These are phyloP conservation scores for Trypanosoma vivax DNA, from an alignment of 208 protist species.

Conservation along the genomic window DNA sequence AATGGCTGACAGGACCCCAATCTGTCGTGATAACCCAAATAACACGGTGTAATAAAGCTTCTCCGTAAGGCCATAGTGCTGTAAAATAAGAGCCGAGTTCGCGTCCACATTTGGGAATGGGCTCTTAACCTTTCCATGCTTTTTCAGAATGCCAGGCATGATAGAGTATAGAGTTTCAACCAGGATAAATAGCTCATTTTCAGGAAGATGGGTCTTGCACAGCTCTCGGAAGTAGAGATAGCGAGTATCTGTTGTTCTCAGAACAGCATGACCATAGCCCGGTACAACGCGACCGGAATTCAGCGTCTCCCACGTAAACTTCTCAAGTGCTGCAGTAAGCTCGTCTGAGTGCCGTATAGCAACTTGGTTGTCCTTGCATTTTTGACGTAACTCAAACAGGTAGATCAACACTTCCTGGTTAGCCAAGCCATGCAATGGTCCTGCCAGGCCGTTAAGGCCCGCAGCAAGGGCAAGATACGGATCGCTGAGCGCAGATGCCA, in stretches of 20 bases:
- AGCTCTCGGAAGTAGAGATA: conserved; percentile 97
- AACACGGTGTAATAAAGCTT: conserved; percentile 97
- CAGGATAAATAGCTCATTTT: conserved; percentile 96
- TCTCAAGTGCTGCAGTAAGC: conserved; percentile 69
- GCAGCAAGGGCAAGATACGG: conserved; percentile 95
- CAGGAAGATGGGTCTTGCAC: conserved; percentile 92
- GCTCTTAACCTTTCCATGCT: conserved; percentile 98
- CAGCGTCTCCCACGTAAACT: conserved; percentile 89
- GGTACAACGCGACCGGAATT: conserved; percentile 90
- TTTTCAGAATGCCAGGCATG: conserved; percentile 91
- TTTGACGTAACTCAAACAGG: conserved; percentile 55
- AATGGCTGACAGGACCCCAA: conserved; percentile 92
- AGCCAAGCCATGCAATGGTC: conserved; percentile 96
- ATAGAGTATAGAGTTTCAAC: conserved; percentile 89
- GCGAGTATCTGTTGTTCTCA: conserved; percentile 97
- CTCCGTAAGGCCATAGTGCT: conserved; percentile 96
- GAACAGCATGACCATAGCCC: conserved; percentile 97
- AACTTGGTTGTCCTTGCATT: conserved; percentile 47
- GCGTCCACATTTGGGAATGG: conserved; percentile 98
- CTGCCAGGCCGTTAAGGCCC: conserved; percentile 94
- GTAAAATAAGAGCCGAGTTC: conserved; percentile 90
- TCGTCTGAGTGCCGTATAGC: conserved; percentile 39
- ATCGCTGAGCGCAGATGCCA: conserved; percentile 96
- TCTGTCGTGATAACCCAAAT: conserved; percentile 94
- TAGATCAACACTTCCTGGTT: conserved; percentile 96